Percentiles rank a stretch among this genome's conserved stretches.
phyloP scores from a whole-genome alignment of 2,329 filamentous ascomycete genomes.

The Fusarium praegraminearum region DNA sequence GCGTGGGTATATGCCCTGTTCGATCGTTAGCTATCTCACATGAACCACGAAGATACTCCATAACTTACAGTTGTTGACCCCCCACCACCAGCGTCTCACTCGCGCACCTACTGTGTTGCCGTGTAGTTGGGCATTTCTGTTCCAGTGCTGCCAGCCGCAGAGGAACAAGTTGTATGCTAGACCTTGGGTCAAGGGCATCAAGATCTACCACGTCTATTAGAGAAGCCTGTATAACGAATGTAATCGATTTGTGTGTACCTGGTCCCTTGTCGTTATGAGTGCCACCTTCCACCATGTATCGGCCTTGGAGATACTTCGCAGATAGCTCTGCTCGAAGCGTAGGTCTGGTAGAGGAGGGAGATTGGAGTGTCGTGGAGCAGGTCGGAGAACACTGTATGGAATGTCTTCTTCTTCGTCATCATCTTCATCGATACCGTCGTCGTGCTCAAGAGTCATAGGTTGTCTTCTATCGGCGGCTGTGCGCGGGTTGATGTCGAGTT shows the following conservation, averaged over 20 bases:
- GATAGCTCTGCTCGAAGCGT: slow-evolving; percentile 97
- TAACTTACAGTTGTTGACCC: slow-evolving; percentile 78
- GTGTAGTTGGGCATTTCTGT: slow-evolving; percentile 79
- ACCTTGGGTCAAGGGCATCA: slow-evolving; percentile 90
- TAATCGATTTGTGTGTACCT: slow-evolving; percentile 65
- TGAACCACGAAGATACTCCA: not conserved
- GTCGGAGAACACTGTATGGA: slow-evolving; percentile 72
- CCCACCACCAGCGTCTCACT: slow-evolving; percentile 93
- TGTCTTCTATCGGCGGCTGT: slow-evolving; percentile 74
- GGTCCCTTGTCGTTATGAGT: slow-evolving; percentile 89
- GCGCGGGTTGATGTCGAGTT: slow-evolving; percentile 83
- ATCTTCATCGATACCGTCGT: slow-evolving; percentile 56
- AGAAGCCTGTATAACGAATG: not conserved
- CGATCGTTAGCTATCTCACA: slow-evolving; percentile 4
- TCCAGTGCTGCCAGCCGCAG: slow-evolving; percentile 91
- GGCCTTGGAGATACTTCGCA: slow-evolving; percentile 85
- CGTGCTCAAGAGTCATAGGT: slow-evolving; percentile 45
- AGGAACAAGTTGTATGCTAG: slow-evolving; percentile 88
- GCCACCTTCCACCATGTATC: slow-evolving; percentile 82
- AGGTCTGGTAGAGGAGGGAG: slow-evolving; percentile 83
- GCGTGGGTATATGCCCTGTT: slow-evolving; percentile 71
- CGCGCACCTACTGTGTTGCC: slow-evolving; percentile 82
- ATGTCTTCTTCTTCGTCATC: slow-evolving; percentile 70
- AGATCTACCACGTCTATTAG: slow-evolving; percentile 64
- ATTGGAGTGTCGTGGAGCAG: slow-evolving; percentile 60